phyloP scores from a whole-genome alignment of 83 land plant genomes.

The Thuja plicata region DNA sequence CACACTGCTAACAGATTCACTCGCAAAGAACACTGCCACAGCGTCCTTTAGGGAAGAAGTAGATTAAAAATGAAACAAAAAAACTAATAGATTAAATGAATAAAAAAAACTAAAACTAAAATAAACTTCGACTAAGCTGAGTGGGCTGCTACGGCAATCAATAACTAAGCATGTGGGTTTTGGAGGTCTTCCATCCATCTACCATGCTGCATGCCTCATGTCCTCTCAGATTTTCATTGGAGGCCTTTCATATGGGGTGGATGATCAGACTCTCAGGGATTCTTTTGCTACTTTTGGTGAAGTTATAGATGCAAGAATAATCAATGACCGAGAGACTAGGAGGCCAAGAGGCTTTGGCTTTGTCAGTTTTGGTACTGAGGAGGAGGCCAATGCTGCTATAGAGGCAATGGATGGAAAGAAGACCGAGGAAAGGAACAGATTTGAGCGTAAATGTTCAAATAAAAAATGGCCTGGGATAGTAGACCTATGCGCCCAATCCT shows the following conservation, averaged over 20 bases:
- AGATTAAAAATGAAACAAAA: too few species aligned
- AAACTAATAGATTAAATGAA: too few species aligned
- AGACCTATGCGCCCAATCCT: constrained; percentile 44
- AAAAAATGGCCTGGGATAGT: constrained; percentile 49
- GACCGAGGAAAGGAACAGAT: too few species aligned
- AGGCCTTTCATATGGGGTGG: constrained; percentile 10
- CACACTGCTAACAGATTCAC: too few species aligned
- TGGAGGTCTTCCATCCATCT: background rate
- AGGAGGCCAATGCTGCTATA: constrained; percentile 55
- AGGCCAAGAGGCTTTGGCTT: constrained; percentile 71
- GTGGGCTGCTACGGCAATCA: background rate
- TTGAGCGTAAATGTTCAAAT: constrained; percentile 39
- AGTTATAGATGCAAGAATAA: constrained; percentile 32
- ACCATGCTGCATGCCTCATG: background rate
- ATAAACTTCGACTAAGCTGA: background rate
- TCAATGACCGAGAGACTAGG: constrained; percentile 58
- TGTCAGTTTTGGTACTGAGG: constrained; percentile 38
- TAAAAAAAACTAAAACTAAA: too few species aligned
- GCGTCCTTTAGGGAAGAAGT: too few species aligned
- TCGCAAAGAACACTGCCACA: too few species aligned
- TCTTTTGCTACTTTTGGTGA: background rate
- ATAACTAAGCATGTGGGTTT: too few species aligned
- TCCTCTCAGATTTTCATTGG: background rate
- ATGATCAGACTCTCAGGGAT: constrained; percentile 3
- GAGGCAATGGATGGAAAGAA: constrained; percentile 53